Base-by-base conservation (phyloP, 768 basidiomycete species). In the Suillus sp. region DNA sequence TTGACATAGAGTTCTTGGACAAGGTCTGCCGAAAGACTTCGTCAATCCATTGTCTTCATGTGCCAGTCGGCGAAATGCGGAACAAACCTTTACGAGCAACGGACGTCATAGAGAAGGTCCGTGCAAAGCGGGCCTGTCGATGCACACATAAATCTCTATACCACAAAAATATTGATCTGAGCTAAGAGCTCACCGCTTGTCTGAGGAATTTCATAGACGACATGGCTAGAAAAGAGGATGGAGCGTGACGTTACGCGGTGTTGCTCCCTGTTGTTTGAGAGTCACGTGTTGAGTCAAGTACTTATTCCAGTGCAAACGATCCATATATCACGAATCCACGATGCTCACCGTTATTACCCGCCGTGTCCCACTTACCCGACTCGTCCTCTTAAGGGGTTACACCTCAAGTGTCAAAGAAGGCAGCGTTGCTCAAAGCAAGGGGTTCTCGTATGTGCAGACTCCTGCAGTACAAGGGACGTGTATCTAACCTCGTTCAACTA, bases 1-100 rank as follows among this genome's bases (percentile, higher is more conserved):
- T 84, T 88, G 69, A 99, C 70, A 79, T 98, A 99, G 62, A 97
- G 75, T 67, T 97, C 95, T 84, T 96, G 92, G 60, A 98, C 83
- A 73, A 96, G 82, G 82, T 97, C 96, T 97, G 74, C 22, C 22
- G 38, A 35, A 56, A 62, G 50, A 45, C 13, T 25, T 22, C 48
- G 56, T 69, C 27, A 64, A 60, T 63, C 54, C 22, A 34, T 51
- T 20, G 60, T 34, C 22, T n/a, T 25, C 32, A 30, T 20, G 34
- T 45, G 43, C 47, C 27, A 7, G 59, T 72, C 71, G 69, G 73
- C 60, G 70, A 70, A 67, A 71, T 62, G 62, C 72, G 71, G 71
- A 70, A 66, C 32, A 62, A 66, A 89, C 91, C 91, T 82, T 85
- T 89, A 73, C 87, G 88, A 62, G 82, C 72, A 67, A 79, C 79